phyloP scores from a whole-genome alignment of 805 yeast genomes.

The Candida maris region DNA sequence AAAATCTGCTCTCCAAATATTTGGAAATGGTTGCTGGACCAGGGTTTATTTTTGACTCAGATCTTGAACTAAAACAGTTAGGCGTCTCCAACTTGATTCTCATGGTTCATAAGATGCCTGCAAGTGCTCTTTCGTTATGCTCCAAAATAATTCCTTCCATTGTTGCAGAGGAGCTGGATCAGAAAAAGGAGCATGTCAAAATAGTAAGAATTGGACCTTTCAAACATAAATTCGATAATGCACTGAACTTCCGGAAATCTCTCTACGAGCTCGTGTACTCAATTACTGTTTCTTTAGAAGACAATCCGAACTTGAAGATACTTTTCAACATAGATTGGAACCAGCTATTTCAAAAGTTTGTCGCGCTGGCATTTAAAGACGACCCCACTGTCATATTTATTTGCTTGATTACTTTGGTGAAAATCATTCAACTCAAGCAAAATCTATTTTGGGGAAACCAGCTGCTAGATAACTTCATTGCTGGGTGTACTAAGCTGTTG shows the following conservation, averaged over 20 bases:
- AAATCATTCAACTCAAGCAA: slow-evolving; percentile 33
- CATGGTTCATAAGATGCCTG: slow-evolving; percentile 54
- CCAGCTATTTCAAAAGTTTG: slow-evolving; percentile 35
- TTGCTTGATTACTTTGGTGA: slow-evolving; percentile 43
- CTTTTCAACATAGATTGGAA: slow-evolving; percentile 25
- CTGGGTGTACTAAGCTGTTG: slow-evolving; percentile 39
- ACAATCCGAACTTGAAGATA: slow-evolving; percentile 16
- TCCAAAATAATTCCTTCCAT: slow-evolving; percentile 47
- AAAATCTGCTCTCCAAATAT: slow-evolving; percentile 16
- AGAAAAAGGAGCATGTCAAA: slow-evolving; percentile 56
- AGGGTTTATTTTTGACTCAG: slow-evolving; percentile 31
- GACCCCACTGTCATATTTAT: slow-evolving; percentile 57
- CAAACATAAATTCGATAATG: slow-evolving; percentile 77
- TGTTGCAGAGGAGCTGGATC: slow-evolving; percentile 48
- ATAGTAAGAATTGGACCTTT: slow-evolving; percentile 82
- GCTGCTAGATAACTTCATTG: slow-evolving; percentile 26
- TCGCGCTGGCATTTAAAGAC: slow-evolving; percentile 53
- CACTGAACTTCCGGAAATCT: slow-evolving; percentile 66
- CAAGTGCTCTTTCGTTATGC: slow-evolving; percentile 42
- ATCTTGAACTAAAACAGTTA: slow-evolving; percentile 56
- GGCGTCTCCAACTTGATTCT: slow-evolving; percentile 56
- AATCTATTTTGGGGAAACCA: slow-evolving; percentile 20
- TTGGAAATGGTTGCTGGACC: slow-evolving; percentile 24
- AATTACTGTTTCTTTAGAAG: slow-evolving; percentile 35
- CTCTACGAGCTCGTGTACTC: slow-evolving; percentile 68